These are phyloP conservation scores for Termitomyces sp. DNA, from an alignment of 1,284 basidiomycete genomes.

Conservation along the genomic window DNA sequence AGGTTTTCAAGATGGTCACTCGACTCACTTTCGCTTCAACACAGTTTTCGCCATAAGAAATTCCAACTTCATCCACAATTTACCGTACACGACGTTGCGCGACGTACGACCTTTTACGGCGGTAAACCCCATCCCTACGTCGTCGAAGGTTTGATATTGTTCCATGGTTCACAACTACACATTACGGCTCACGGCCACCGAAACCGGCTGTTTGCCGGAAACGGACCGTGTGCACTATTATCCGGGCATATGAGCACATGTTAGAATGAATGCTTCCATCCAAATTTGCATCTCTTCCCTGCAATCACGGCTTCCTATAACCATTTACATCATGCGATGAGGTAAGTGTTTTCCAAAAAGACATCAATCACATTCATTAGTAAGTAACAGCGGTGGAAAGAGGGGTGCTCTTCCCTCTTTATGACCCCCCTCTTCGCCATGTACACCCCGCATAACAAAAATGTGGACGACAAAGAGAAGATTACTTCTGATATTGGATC, in stretches of 20 bases:
- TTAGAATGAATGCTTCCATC: neutral
- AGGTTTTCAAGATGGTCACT: no score
- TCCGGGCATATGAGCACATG: neutral
- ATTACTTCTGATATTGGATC: slow-evolving; percentile 22
- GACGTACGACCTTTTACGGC: no score
- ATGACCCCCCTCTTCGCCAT: neutral
- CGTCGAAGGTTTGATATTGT: no score
- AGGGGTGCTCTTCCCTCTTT: neutral
- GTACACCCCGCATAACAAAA: neutral
- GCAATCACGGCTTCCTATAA: neutral
- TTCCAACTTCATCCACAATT: no score
- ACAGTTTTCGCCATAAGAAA: no score
- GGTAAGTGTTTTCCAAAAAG: neutral
- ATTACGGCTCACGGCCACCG: no score
- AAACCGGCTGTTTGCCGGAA: no score
- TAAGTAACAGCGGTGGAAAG: neutral
- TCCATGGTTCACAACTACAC: no score
- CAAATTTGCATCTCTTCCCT: neutral
- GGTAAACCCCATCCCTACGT: no score
- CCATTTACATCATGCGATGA: neutral
- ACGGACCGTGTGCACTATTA: no score
- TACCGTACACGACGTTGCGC: no score
- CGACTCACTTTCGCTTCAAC: no score
- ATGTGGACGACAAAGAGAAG: slow-evolving; percentile 16
- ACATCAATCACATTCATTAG: neutral